A percentile compares a stretch with the other conserved stretches of the same genome.
phyloP scores from a whole-genome alignment of 352 stramenopile genomes.

The Saprolegnia diclina region DNA sequence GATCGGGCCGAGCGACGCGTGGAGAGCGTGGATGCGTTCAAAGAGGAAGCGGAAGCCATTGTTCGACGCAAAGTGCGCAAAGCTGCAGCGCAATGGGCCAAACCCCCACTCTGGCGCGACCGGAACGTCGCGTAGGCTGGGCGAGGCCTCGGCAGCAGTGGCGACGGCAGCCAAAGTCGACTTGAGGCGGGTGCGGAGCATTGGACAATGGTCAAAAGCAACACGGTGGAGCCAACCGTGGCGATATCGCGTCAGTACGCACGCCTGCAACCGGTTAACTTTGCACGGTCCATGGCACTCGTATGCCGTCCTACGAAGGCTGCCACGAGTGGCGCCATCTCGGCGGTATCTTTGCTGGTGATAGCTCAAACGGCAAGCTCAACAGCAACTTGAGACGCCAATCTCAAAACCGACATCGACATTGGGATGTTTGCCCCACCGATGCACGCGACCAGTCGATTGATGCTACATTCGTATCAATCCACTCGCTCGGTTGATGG shows the following conservation, averaged over 20 bases:
- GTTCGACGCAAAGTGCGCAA: neutral
- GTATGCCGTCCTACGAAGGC: no score
- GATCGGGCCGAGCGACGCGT: neutral
- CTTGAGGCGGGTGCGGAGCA: neutral
- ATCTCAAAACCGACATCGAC: no score
- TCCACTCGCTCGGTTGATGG: no score
- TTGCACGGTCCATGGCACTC: no score
- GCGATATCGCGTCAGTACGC: neutral
- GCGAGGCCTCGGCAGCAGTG: neutral
- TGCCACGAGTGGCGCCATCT: no score
- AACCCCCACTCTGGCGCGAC: neutral
- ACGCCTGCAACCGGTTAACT: no score
- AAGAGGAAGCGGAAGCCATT: constrained; percentile 3
- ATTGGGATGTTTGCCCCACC: no score
- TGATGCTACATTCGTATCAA: no score
- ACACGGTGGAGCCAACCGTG: neutral
- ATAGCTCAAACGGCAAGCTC: no score
- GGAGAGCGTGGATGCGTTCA: neutral
- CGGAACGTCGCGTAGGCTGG: neutral
- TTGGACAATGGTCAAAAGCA: neutral
- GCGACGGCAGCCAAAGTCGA: neutral
- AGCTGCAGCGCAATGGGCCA: neutral
- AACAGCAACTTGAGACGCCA: no score
- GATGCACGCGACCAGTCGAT: no score
- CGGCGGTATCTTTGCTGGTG: no score